Evolutionary conservation across 164 flowering plant species (phyloP).

Genomic region (Amborella trichopoda): DNA sequence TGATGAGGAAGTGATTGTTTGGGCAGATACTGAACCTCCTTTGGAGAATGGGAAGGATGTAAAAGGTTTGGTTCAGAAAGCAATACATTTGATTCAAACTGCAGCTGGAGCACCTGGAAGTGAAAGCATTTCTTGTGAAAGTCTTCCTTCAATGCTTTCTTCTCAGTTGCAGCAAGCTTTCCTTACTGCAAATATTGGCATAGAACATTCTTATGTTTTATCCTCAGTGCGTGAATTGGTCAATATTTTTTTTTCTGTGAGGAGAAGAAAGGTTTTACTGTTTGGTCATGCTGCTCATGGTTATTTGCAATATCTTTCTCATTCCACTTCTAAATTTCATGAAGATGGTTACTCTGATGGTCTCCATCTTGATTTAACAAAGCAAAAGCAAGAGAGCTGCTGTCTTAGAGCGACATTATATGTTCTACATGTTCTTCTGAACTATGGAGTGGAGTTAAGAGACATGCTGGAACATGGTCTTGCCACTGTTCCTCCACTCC

Average conservation of each 20-base stretch:
- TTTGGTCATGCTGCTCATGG: slow-evolving; percentile 90
- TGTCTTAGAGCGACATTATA: slow-evolving; percentile 68
- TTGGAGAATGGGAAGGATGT: slow-evolving; percentile 12
- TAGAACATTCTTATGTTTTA: slow-evolving; percentile 22
- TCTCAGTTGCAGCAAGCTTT: slow-evolving; percentile 50
- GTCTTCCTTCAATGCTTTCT: slow-evolving; percentile 31
- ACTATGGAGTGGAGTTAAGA: slow-evolving; percentile 76
- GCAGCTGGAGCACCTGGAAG: slow-evolving; percentile 67
- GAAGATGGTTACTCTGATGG: slow-evolving; percentile 23
- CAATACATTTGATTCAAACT: slow-evolving; percentile 53
- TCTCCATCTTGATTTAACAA: slow-evolving; percentile 24
- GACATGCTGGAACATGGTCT: slow-evolving; percentile 75
- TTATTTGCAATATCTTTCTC: slow-evolving; percentile 61
- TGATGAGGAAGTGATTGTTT: slow-evolving; percentile 14
- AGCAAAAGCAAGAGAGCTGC: slow-evolving; percentile 45
- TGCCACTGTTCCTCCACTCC: slow-evolving; percentile 61
- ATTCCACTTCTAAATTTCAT: slow-evolving; percentile 37
- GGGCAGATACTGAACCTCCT: slow-evolving; percentile 21
- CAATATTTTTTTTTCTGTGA: slow-evolving; percentile 68
- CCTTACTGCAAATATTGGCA: slow-evolving; percentile 18
- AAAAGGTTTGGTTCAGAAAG: slow-evolving; percentile 38
- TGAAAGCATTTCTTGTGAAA: slow-evolving; percentile 38
- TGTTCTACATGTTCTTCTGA: slow-evolving; percentile 71
- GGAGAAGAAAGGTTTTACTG: slow-evolving; percentile 69
- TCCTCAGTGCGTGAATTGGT: slow-evolving; percentile 38